These are phyloP conservation scores for Drechslera avenae DNA, from an alignment of 2,329 filamentous ascomycete species.

Conservation along the genomic window DNA sequence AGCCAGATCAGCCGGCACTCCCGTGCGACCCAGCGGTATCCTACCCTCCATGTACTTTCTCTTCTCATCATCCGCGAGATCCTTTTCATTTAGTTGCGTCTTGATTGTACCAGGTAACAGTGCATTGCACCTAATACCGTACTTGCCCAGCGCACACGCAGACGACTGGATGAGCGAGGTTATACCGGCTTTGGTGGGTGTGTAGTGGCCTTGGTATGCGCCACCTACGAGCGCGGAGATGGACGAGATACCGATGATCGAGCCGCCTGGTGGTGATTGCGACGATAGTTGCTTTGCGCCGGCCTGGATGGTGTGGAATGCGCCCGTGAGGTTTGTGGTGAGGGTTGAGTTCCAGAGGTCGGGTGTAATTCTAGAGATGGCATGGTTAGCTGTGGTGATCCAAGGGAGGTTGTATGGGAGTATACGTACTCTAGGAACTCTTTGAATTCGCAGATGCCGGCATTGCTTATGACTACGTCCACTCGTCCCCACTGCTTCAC, in stretches of 20 bases:
- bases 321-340: slow-evolving; percentile 80
- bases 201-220: slow-evolving; percentile 81
- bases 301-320: slow-evolving; percentile 87
- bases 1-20: slow-evolving; percentile 68
- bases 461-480: slow-evolving; percentile 82
- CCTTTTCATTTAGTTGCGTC: slow-evolving; percentile 83
- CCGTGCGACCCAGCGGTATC: slow-evolving; percentile 68
- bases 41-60: slow-evolving; percentile 77
- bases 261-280: slow-evolving; percentile 67
- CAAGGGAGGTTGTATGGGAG: background rate
- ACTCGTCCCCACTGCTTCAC: slow-evolving; percentile 63
- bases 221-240: slow-evolving; percentile 80
- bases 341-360: slow-evolving; percentile 75
- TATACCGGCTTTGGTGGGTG: slow-evolving; percentile 82
- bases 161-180: slow-evolving; percentile 81
- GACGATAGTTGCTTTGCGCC: slow-evolving; percentile 81
- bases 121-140: slow-evolving; percentile 82
- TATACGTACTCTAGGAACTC: slow-evolving; percentile 73
- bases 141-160: slow-evolving; percentile 76
- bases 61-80: slow-evolving; percentile 75
- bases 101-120: slow-evolving; percentile 81
- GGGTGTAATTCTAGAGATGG: slow-evolving; percentile 61
- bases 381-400: background rate
- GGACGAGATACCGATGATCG: slow-evolving; percentile 77
- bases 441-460: slow-evolving; percentile 85